Evolutionary conservation across 768 basidiomycete genomes (phyloP).

Genomic region (Boletus rufocinnamomeus): DNA sequence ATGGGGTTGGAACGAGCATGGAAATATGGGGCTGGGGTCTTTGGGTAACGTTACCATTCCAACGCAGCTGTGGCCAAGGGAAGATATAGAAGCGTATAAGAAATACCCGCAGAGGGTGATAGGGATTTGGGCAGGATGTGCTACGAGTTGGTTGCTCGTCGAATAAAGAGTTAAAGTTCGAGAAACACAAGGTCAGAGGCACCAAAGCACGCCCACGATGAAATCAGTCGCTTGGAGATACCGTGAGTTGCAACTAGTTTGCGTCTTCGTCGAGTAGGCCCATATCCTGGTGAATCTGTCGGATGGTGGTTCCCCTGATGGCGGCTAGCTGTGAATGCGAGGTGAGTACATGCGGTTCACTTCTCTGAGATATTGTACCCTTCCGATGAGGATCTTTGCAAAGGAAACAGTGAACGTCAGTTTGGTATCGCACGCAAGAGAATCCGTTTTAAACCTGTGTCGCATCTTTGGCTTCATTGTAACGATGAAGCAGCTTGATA

Average conservation of each 20-base stretch:
- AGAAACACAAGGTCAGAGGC: neutral
- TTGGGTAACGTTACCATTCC: slow-evolving; percentile 56
- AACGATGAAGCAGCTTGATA: slow-evolving; percentile 70
- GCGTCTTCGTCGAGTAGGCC: slow-evolving; percentile 63
- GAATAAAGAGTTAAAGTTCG: slow-evolving; percentile 17
- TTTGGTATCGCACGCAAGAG: neutral
- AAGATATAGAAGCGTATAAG: slow-evolving; percentile 5
- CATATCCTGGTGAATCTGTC: slow-evolving; percentile 73
- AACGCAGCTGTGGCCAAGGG: slow-evolving; percentile 53
- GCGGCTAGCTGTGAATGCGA: slow-evolving; percentile 60
- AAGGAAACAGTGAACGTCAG: slow-evolving; percentile 2
- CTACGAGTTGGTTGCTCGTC: slow-evolving; percentile 36
- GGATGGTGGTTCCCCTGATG: slow-evolving; percentile 66
- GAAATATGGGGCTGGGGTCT: slow-evolving; percentile 77
- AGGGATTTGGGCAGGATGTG: slow-evolving; percentile 34
- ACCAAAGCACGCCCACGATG: neutral
- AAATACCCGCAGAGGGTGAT: slow-evolving; percentile 19
- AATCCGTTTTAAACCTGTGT: slow-evolving; percentile 53
- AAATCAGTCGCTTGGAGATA: neutral
- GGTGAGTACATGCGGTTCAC: slow-evolving; percentile 13
- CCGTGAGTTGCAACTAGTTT: slow-evolving; percentile 17
- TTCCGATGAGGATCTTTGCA: slow-evolving; percentile 73
- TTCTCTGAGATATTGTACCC: slow-evolving; percentile 43
- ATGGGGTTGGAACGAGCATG: slow-evolving; percentile 99
- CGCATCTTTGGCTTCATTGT: slow-evolving; percentile 84